phyloP scores from a whole-genome alignment of 768 basidiomycete species.

The Mycena capillaripes region DNA sequence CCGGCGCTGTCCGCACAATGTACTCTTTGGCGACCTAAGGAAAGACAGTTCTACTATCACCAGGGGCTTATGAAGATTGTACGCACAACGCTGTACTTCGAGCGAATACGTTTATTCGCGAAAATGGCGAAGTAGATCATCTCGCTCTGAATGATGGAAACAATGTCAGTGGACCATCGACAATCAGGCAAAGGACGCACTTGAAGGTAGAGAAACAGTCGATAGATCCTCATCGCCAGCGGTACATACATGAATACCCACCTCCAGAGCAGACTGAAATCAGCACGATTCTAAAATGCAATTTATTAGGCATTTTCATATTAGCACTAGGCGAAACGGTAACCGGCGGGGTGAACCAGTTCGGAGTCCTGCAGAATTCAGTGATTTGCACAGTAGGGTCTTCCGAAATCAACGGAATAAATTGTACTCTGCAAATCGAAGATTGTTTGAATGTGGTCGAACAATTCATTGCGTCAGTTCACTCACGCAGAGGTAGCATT shows the following conservation, averaged over 20 bases:
- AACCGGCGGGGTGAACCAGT: conserved; percentile 70
- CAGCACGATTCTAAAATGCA: conserved; percentile 40
- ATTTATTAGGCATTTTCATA: too few relatives aligned
- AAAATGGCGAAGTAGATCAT: conserved; percentile 24
- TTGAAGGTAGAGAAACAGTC: conserved; percentile 38
- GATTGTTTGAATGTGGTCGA: too few relatives aligned
- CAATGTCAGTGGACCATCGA: not conserved
- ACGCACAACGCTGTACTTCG: conserved; percentile 17
- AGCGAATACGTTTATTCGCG: conserved; percentile 23
- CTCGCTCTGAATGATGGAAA: conserved; percentile 40
- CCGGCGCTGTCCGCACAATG: conserved; percentile 58
- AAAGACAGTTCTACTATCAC: conserved; percentile 53
- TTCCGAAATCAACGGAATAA: conserved; percentile 66
- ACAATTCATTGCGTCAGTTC: conserved; percentile 43
- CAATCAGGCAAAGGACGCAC: conserved; percentile 42
- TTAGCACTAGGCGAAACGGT: too few relatives aligned
- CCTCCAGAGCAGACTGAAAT: conserved; percentile 49
- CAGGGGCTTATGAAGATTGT: conserved; percentile 47
- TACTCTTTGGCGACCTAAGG: conserved; percentile 51
- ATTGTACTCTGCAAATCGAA: conserved; percentile 62
- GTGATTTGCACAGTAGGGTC: conserved; percentile 66
- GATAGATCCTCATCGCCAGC: conserved; percentile 48
- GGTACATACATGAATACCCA: conserved; percentile 61
- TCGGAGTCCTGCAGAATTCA: conserved; percentile 45
- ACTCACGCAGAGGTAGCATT: conserved; percentile 70